These are phyloP conservation scores for Chaetothyriales sp. DNA, from an alignment of 2,329 filamentous ascomycete species.

Conservation along the genomic window DNA sequence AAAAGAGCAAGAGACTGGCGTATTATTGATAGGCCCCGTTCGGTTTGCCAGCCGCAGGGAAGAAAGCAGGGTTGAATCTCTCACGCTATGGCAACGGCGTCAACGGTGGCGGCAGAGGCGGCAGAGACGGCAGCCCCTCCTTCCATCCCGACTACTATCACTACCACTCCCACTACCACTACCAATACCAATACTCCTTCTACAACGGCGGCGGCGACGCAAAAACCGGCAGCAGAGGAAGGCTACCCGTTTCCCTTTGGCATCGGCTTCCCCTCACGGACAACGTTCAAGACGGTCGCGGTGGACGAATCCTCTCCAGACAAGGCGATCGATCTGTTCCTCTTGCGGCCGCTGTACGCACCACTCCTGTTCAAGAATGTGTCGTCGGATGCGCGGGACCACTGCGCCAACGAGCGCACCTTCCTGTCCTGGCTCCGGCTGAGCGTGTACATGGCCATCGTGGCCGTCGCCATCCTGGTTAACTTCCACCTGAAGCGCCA, in stretches of 20 bases:
- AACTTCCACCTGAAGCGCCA: constrained; percentile 76
- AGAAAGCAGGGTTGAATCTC: too few relatives aligned
- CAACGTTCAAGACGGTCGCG: neutral
- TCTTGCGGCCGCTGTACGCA: constrained; percentile 39
- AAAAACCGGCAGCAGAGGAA: neutral
- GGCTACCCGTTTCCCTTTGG: neutral
- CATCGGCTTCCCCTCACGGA: neutral
- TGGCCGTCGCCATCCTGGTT: constrained; percentile 76
- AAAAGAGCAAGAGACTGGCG: too few relatives aligned
- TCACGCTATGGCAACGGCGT: too few relatives aligned
- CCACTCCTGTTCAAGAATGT: constrained; percentile 52
- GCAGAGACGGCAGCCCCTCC: too few relatives aligned
- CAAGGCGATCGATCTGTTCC: constrained; percentile 28
- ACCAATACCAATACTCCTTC: too few relatives aligned
- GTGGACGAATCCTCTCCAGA: constrained; percentile 12
- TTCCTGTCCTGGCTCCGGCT: constrained; percentile 88
- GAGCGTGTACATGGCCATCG: constrained; percentile 77
- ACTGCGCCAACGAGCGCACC: constrained; percentile 51
- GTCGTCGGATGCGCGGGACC: constrained; percentile 50
- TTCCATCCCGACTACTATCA: neutral
- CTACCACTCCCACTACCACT: too few relatives aligned
- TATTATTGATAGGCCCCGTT: too few relatives aligned
- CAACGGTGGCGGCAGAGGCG: too few relatives aligned
- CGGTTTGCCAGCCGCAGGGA: too few relatives aligned
- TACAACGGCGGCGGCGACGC: neutral